Evolutionary conservation across 495 filamentous ascomycete species (phyloP).

Genomic region (Cenococcum geophilum): DNA sequence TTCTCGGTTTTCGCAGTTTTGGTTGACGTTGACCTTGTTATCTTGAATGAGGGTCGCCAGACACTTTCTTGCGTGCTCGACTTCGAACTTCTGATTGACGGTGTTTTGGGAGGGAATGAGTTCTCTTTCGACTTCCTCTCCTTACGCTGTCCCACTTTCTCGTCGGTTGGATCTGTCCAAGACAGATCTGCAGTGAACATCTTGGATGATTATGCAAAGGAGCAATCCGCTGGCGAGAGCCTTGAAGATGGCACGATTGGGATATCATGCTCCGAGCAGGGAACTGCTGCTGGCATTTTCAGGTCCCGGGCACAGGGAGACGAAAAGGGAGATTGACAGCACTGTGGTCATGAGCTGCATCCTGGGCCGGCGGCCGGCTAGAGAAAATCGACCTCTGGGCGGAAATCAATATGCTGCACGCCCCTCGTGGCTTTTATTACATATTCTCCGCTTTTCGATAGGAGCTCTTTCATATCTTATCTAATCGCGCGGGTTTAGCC

Average conservation of each 20-base stretch:
- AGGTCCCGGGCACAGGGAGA: background rate
- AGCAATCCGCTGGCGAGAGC: background rate
- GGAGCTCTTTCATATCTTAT: too few relatives aligned
- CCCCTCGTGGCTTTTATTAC: too few relatives aligned
- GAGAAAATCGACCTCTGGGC: background rate
- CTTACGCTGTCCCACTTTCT: constrained; percentile 26
- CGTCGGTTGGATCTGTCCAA: constrained; percentile 22
- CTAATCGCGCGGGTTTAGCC: too few relatives aligned
- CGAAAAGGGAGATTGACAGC: constrained; percentile 1
- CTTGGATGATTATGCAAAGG: constrained; percentile 1
- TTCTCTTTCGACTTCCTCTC: constrained; percentile 22
- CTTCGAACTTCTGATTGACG: constrained; percentile 20
- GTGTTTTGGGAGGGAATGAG: constrained; percentile 6
- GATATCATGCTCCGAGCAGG: background rate
- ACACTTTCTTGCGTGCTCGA: background rate
- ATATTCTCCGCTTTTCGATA: too few relatives aligned
- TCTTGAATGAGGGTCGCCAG: background rate
- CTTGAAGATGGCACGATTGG: background rate
- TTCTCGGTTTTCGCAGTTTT: background rate
- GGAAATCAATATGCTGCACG: too few relatives aligned
- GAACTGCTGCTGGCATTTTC: background rate
- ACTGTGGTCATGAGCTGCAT: background rate
- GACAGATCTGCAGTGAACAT: constrained; percentile 33
- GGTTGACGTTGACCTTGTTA: background rate
- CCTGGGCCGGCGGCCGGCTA: background rate